phyloP scores from a whole-genome alignment of 176 grass and related monocot species.

The Aechmea fasciata region DNA sequence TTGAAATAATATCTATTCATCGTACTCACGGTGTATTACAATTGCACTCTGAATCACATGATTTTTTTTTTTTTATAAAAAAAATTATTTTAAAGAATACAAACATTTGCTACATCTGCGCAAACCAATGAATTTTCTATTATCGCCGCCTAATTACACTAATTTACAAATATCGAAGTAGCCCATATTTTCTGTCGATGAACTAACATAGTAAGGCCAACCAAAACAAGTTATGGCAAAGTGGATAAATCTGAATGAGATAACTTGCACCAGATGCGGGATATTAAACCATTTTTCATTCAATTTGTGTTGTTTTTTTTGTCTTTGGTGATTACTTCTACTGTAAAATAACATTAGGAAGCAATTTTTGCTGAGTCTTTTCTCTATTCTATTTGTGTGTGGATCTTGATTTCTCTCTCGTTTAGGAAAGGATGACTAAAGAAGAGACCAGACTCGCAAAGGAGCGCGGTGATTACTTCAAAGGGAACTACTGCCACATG shows the following conservation, averaged over 20 bases:
- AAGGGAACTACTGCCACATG: slow-evolving; percentile 16
- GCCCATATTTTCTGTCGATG: too few species aligned
- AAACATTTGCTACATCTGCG: background rate
- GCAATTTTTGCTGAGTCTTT: too few species aligned
- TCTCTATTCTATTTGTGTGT: background rate
- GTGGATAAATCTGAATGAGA: too few species aligned
- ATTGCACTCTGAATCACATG: background rate
- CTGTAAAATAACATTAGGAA: background rate
- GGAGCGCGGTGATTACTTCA: slow-evolving; percentile 21
- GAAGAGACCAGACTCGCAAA: slow-evolving; percentile 22
- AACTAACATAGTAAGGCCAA: too few species aligned
- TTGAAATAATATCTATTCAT: background rate
- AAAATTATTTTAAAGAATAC: background rate
- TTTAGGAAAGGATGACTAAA: slow-evolving; percentile 32
- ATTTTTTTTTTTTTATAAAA: too few species aligned
- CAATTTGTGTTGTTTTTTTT: background rate
- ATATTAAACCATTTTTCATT: too few species aligned
- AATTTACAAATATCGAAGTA: too few species aligned
- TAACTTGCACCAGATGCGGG: too few species aligned
- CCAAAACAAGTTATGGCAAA: too few species aligned
- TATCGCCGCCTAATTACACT: too few species aligned
- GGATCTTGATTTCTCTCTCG: background rate
- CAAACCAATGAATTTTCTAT: background rate
- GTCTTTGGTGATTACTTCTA: background rate
- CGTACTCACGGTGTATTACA: background rate